Evolutionary conservation across 345 rosid species (phyloP).

Genomic region (Anastatica hierochuntica): DNA sequence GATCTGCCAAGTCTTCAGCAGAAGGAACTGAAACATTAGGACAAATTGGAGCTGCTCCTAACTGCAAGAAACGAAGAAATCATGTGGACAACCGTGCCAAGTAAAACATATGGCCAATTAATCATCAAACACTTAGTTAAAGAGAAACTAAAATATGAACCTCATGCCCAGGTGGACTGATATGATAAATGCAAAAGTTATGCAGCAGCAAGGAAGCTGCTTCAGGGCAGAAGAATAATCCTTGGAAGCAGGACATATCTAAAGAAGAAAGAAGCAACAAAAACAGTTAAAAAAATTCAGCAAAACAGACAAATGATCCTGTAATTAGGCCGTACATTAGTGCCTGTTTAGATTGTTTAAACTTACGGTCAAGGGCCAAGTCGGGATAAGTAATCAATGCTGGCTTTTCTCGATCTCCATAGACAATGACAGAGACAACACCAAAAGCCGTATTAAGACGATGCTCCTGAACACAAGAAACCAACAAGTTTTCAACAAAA

Average conservation of each 20-base stretch:
- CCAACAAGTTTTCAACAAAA: neutral
- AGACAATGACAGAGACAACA: conserved; percentile 74
- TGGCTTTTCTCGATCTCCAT: conserved; percentile 79
- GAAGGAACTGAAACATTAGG: conserved; percentile 41
- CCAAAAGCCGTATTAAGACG: conserved; percentile 60
- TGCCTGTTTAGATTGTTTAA: neutral
- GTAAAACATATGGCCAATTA: neutral
- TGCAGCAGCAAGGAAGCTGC: conserved; percentile 88
- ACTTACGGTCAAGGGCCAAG: conserved; percentile 73
- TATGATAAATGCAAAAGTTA: conserved; percentile 92
- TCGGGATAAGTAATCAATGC: conserved; percentile 86
- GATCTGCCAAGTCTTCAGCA: conserved; percentile 86
- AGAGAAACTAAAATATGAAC: conserved; percentile 46
- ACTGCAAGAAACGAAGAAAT: conserved; percentile 62
- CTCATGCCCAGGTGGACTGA: conserved; percentile 98
- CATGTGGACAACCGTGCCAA: conserved; percentile 1
- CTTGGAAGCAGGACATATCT: conserved; percentile 95
- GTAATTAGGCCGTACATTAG: neutral
- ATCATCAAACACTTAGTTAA: no score
- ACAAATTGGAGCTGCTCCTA: conserved; percentile 71
- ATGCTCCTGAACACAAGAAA: conserved; percentile 52
- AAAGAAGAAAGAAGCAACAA: conserved; percentile 24
- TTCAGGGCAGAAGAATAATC: conserved; percentile 89
- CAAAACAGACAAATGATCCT: neutral
- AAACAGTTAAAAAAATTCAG: neutral